A percentile compares a stretch with the other conserved stretches of the same genome.
phyloP scores from a whole-genome alignment of 495 filamentous ascomycete species.

The Penicillium daleae region DNA sequence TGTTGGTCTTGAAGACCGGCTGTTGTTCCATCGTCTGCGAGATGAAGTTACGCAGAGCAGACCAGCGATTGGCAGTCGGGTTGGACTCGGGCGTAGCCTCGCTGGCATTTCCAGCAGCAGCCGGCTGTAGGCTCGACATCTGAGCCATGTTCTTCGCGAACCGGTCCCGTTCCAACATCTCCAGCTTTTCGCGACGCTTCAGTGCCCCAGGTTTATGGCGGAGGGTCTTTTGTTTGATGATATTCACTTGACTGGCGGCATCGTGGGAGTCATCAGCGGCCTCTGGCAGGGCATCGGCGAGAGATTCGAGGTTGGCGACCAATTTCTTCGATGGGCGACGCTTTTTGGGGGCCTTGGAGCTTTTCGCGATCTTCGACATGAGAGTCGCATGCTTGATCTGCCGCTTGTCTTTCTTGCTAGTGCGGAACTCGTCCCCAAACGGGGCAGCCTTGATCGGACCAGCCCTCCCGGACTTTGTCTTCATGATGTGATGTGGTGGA shows the following conservation, averaged over 20 bases:
- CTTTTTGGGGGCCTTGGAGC: conserved; percentile 56
- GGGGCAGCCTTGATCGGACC: conserved; percentile 30
- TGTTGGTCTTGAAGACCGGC: conserved; percentile 57
- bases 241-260: conserved; percentile 44
- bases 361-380: conserved; percentile 73
- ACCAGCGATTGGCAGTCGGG: conserved; percentile 64
- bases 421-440: conserved; percentile 56
- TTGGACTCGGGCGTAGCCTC: conserved; percentile 26
- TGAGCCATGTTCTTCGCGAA: conserved; percentile 82
- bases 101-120: conserved; percentile 4
- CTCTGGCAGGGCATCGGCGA: conserved; percentile 78
- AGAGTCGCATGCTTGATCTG: conserved; percentile 75
- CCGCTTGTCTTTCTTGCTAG: conserved; percentile 77
- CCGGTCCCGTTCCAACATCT: conserved; percentile 75
- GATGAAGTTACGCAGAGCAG: conserved; percentile 69
- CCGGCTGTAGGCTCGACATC: conserved; percentile 40
- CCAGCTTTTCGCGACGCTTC: conserved; percentile 80
- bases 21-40: conserved; percentile 76
- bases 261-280: conserved; percentile 40
- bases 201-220: conserved; percentile 74
- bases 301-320: conserved; percentile 71
- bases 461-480: conserved; percentile 36
- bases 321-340: conserved; percentile 77
- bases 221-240: conserved; percentile 70
- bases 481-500: background rate